phyloP scores from a whole-genome alignment of 1,139 yeast genomes.

The Casaregolazyma suthepensis region DNA sequence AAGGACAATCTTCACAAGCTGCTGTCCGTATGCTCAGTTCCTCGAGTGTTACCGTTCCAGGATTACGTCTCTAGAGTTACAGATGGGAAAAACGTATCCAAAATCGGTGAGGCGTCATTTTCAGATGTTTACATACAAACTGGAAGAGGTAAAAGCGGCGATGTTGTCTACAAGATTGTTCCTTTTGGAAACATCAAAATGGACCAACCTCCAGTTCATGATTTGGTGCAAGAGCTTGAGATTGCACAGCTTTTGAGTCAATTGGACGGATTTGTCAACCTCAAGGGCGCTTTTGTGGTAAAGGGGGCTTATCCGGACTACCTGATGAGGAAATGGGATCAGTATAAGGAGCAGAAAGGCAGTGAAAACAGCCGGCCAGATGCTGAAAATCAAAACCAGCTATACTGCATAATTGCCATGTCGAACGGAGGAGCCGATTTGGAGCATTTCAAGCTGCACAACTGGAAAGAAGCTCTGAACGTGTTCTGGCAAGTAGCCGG shows the following conservation, averaged over 20 bases:
- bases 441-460: slow-evolving; percentile 38
- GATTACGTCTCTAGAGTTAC: slow-evolving; percentile 25
- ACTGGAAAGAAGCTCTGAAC: slow-evolving; percentile 48
- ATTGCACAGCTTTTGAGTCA: slow-evolving; percentile 37
- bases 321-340: slow-evolving; percentile 42
- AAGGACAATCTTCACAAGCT: slow-evolving; percentile 31
- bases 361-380: slow-evolving; percentile 37
- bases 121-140: slow-evolving; percentile 39
- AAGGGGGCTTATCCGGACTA: slow-evolving; percentile 41
- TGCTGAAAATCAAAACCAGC: slow-evolving; percentile 34
- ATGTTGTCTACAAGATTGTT: slow-evolving; percentile 41
- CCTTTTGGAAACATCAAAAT: slow-evolving; percentile 44
- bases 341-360: slow-evolving; percentile 26
- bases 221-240: slow-evolving; percentile 43
- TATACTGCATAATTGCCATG: slow-evolving; percentile 41
- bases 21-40: slow-evolving; percentile 34
- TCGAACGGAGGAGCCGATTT: slow-evolving; percentile 46
- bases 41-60: slow-evolving; percentile 28
- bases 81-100: slow-evolving; percentile 23
- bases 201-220: slow-evolving; percentile 40
- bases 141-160: slow-evolving; percentile 5
- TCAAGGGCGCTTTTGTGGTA: slow-evolving; percentile 41
- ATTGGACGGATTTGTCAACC: slow-evolving; percentile 39
- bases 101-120: slow-evolving; percentile 43
- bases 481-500: slow-evolving; percentile 50